These are phyloP conservation scores for Alternaria incomplexa DNA, from an alignment of 2,329 filamentous ascomycete genomes.

Conservation along the genomic window DNA sequence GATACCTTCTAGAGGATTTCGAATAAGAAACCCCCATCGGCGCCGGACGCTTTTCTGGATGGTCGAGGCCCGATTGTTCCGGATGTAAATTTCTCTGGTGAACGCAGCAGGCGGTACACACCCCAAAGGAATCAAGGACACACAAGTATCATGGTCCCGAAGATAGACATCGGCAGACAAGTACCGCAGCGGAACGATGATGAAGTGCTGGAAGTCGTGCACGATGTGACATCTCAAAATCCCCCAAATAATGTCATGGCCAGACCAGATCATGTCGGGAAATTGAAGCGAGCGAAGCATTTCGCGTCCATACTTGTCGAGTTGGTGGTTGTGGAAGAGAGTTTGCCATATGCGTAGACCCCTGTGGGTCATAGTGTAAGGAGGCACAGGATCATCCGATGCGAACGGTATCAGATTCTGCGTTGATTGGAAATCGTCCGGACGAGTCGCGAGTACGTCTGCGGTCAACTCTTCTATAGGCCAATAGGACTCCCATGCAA, in stretches of 20 bases:
- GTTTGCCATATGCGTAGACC: constrained; percentile 18
- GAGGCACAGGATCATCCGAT: constrained; percentile 10
- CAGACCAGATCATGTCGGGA: neutral
- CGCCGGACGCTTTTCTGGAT: constrained; percentile 8
- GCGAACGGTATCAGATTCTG: constrained; percentile 10
- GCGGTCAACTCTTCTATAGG: too few relatives aligned
- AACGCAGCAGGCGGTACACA: neutral
- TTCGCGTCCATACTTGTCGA: neutral
- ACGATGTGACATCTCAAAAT: neutral
- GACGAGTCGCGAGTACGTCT: constrained; percentile 16
- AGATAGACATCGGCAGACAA: too few relatives aligned
- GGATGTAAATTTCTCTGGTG: constrained; percentile 16
- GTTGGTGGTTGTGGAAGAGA: neutral
- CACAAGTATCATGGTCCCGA: too few relatives aligned
- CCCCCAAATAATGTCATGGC: neutral
- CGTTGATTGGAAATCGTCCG: constrained; percentile 14
- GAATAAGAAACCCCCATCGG: constrained; percentile 18
- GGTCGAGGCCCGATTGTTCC: constrained; percentile 7
- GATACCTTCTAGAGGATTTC: neutral
- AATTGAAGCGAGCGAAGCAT: constrained; percentile 1
- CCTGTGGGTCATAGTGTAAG: constrained; percentile 19
- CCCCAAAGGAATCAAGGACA: neutral
- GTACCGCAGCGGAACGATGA: neutral
- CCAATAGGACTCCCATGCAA: too few relatives aligned
- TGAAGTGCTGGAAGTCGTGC: neutral